Base-by-base conservation (phyloP, 2,329 filamentous ascomycete genomes). In the Claviceps pazoutovae region DNA sequence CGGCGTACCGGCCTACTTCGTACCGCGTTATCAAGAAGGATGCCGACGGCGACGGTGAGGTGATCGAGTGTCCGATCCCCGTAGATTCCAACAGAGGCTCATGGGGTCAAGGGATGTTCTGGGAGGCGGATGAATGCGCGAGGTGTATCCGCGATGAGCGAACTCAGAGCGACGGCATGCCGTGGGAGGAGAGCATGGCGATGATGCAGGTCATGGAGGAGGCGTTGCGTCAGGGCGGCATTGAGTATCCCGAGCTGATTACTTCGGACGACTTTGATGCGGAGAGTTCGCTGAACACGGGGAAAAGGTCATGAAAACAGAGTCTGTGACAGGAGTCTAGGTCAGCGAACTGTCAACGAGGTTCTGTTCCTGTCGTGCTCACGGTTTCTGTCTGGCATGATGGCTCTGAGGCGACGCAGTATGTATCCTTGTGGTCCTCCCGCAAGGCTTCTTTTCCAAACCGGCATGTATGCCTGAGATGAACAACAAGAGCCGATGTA, bases 41-140 rank as follows among this genome's bases (percentile, higher is more conserved):
- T 39, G 65, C 65, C 47, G 72, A 68, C 30, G 72, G 71, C 48
- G 68, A 71, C 43, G 63, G 72, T 30, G 74, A 79, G 59, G 65
- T 73, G 13, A 69, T 80, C 49, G 71, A 77, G 57, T 76, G 71
- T 61, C 74, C 75, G 13, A 73, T 79, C 44, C 77, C 78, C 42
- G 62, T 64, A 51, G 76, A 80, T 59, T 59, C 66, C 23, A 70
- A 68, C 57, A 68, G 72, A 36, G 62, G 62, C 57, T 46, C 44
- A 17, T 75, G 70, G 69, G 88, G 87, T 11, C 83, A 88, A 57
- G 88, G 88, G 48, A 93, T 94, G 86, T 93, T 88, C 70, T 91
- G 84, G 84, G 85, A 90, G 66, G 87, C 87, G 1, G 86, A 90
- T 64, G 86, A 88, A 71, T 84, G 80, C 57, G 86, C 83, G 30